Evolutionary conservation across 164 flowering plant genomes (phyloP), one percentile per base, ranked within the genome.

Genomic region (Chimonanthus praecox): DNA sequence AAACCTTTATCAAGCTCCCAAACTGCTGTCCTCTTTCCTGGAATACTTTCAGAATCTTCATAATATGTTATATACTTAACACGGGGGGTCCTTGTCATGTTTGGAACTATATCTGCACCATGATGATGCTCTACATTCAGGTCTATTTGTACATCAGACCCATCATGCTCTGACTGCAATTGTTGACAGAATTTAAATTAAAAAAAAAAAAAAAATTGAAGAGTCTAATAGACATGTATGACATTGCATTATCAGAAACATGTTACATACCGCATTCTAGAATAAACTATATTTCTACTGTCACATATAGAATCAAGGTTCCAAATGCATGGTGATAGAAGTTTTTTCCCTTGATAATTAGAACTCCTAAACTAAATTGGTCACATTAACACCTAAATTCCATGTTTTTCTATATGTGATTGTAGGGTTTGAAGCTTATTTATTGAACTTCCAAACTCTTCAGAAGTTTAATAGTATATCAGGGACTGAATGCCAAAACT

Each of bases 1-100:
- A 20, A 71, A 92, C 97, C 90, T 87, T 91, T 91, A 73, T 92
- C 98, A 80, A 92, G 80, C 82, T 92, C 98, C 98, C 99, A 95
- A 71, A 95, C 94, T 44, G 99, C 98, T 62, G 98, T 93, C 76
- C 89, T 88, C 84, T 80, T 89, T 83, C 94, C 97, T 10, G 96
- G 94, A 78, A 85, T 82, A 80, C 94, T 95, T 82, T 90, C 94
- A 85, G 97, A 86, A 84, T 95, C 99, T 87, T 95, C 99, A 81
- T 88, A 95, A 72, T 85, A 95, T 6, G 99, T 92, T 74, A 93
- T 88, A 80, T 93, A 95, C 84, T 92, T 93, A 61, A 87, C 88
- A 74, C 83, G 84, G 45, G 92, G 88, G 58, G 89, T 82, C 77
- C 87, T 90, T 71, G 91, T 88, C 99, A 95, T 95, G 84, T 88